A percentile compares a stretch with the other conserved stretches of the same genome.
phyloP scores from a whole-genome alignment of 176 grass and related monocot genomes.

The Ensete glaucum region DNA sequence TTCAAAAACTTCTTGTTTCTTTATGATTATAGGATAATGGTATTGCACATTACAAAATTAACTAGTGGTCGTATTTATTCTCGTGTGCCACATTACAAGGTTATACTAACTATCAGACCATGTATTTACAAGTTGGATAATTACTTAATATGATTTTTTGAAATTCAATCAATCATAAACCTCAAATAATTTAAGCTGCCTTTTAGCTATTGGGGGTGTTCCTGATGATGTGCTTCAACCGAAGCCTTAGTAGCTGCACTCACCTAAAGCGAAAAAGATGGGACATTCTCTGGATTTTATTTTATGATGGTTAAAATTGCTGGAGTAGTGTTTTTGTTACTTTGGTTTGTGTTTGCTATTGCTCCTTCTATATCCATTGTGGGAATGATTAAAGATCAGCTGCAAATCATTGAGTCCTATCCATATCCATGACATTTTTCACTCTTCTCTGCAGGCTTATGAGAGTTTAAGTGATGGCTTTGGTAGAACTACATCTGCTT shows the following conservation, averaged over 20 bases:
- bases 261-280: too few relatives aligned
- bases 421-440: not conserved
- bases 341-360: not conserved
- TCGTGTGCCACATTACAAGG: not conserved
- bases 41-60: not conserved
- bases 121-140: not conserved
- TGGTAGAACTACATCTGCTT: slow-evolving; percentile 63
- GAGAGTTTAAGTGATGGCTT: slow-evolving; percentile 89
- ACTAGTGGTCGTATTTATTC: not conserved
- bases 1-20: slow-evolving; percentile 9
- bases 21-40: not conserved
- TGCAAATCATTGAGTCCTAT: not conserved
- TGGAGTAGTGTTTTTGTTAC: not conserved
- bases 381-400: not conserved
- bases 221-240: not conserved
- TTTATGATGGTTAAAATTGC: not conserved
- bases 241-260: not conserved
- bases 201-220: not conserved
- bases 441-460: slow-evolving; percentile 51
- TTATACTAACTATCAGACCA: not conserved
- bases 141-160: not conserved
- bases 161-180: not conserved
- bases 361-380: not conserved
- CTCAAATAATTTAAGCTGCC: not conserved
- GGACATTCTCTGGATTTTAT: not conserved